Conservation (phyloP, 1,284 basidiomycete genomes). For the Rhizoctonia solani region DNA sequence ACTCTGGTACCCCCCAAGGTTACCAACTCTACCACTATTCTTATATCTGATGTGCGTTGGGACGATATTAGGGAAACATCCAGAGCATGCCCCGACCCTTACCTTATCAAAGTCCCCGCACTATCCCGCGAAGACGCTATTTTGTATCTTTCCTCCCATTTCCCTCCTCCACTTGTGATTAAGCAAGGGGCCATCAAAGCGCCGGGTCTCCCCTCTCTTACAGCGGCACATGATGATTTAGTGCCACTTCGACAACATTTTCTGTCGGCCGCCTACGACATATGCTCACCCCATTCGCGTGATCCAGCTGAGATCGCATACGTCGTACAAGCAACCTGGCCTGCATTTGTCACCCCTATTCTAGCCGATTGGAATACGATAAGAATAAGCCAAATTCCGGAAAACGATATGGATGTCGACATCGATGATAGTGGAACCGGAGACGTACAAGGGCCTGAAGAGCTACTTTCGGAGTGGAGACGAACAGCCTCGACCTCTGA, state of each 20-base stretch:
- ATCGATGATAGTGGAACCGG: constrained; percentile 13
- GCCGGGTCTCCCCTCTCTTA: constrained; percentile 59
- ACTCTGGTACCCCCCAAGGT: constrained; percentile 44
- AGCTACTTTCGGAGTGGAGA: constrained; percentile 40
- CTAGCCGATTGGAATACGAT: constrained; percentile 54
- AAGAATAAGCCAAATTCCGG: not conserved
- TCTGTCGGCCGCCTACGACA: constrained; percentile 62
- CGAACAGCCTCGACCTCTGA: constrained; percentile 40
- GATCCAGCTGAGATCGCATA: constrained; percentile 75
- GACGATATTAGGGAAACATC: constrained; percentile 70
- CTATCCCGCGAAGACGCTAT: constrained; percentile 57
- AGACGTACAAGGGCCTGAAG: constrained; percentile 10
- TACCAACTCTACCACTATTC: constrained; percentile 58
- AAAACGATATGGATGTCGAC: constrained; percentile 29
- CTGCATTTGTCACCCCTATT: constrained; percentile 69
- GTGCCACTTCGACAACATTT: constrained; percentile 68
- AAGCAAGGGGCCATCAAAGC: constrained; percentile 42
- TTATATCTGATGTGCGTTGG: constrained; percentile 73
- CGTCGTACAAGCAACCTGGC: constrained; percentile 78
- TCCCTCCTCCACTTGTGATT: constrained; percentile 42
- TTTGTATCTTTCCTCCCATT: constrained; percentile 51
- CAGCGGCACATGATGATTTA: constrained; percentile 25
- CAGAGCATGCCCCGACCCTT: constrained; percentile 76
- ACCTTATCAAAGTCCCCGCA: constrained; percentile 65
- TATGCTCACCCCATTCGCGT: constrained; percentile 66